Evolutionary conservation across 2,329 filamentous ascomycete species (phyloP).

Genomic region (Parascedosporium putredinis): DNA sequence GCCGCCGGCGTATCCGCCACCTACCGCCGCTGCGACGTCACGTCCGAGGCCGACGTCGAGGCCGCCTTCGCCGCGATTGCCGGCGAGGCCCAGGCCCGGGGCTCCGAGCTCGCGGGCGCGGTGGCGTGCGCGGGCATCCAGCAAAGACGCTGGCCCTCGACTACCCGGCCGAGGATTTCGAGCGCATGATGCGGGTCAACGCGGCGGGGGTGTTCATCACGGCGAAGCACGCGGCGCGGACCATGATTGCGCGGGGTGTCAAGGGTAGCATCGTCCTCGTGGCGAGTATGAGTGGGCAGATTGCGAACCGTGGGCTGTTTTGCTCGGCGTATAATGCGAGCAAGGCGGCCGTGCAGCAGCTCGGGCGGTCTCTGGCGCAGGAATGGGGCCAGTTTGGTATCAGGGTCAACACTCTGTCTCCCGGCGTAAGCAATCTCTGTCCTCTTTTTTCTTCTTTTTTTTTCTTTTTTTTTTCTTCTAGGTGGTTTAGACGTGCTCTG

Average conservation of each 20-base stretch:
- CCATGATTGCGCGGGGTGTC: conserved; percentile 31
- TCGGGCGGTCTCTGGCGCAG: conserved; percentile 47
- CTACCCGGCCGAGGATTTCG: conserved; percentile 46
- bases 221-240: conserved; percentile 57
- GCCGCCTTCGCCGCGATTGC: conserved; percentile 25
- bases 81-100: conserved; percentile 19
- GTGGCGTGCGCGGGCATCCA: conserved; percentile 40
- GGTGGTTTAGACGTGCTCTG: neutral
- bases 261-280: conserved; percentile 40
- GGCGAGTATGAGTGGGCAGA: conserved; percentile 36
- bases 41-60: conserved; percentile 29
- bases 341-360: conserved; percentile 51
- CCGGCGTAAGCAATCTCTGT: conserved; percentile 30
- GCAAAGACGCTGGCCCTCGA: conserved; percentile 31
- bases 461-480: neutral
- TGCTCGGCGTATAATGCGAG: conserved; percentile 54
- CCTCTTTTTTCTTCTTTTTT: neutral
- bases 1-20: conserved; percentile 22
- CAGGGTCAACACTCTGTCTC: conserved; percentile 55
- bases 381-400: conserved; percentile 55
- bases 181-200: conserved; percentile 60
- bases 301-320: conserved; percentile 46
- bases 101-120: conserved; percentile 24
- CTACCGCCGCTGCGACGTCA: conserved; percentile 36
- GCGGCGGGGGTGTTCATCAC: conserved; percentile 60